phyloP scores from a whole-genome alignment of 768 basidiomycete genomes.

The Cyathus striatus region DNA sequence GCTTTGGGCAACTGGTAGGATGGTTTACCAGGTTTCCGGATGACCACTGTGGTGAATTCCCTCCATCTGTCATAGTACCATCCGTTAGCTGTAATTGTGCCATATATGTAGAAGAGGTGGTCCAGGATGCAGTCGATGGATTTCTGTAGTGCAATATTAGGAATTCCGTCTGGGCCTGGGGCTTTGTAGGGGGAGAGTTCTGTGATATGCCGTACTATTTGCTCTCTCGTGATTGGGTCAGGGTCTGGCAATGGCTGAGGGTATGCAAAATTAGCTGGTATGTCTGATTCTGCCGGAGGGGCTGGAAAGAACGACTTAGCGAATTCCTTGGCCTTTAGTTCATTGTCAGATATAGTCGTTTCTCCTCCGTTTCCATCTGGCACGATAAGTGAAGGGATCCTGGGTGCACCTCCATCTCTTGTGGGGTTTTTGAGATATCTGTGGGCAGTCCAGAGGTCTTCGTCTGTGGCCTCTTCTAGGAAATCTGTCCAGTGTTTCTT shows the following conservation, averaged over 20 bases:
- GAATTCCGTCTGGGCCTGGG: not conserved
- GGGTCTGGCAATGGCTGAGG: not conserved
- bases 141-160: not conserved
- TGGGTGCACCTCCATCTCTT: not conserved
- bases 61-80: slow-evolving; percentile 8
- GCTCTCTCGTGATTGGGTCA: not conserved
- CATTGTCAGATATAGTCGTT: not conserved
- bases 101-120: not conserved
- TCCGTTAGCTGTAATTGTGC: not conserved
- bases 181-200: not conserved
- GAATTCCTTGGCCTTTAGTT: not conserved
- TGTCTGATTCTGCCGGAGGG: not conserved
- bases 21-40: slow-evolving; percentile 27
- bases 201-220: not conserved
- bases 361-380: not conserved
- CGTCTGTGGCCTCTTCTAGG: slow-evolving; percentile 6
- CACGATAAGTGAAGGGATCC: not conserved
- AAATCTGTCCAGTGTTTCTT: slow-evolving; percentile 11
- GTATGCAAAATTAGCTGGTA: not conserved
- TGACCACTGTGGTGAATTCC: slow-evolving; percentile 15
- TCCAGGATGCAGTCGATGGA: not conserved
- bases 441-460: slow-evolving; percentile 12
- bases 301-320: not conserved
- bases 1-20: slow-evolving; percentile 25
- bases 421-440: slow-evolving; percentile 1